Evolutionary conservation across 352 stramenopile genomes (phyloP).

Genomic region (Phytophthora sp.): DNA sequence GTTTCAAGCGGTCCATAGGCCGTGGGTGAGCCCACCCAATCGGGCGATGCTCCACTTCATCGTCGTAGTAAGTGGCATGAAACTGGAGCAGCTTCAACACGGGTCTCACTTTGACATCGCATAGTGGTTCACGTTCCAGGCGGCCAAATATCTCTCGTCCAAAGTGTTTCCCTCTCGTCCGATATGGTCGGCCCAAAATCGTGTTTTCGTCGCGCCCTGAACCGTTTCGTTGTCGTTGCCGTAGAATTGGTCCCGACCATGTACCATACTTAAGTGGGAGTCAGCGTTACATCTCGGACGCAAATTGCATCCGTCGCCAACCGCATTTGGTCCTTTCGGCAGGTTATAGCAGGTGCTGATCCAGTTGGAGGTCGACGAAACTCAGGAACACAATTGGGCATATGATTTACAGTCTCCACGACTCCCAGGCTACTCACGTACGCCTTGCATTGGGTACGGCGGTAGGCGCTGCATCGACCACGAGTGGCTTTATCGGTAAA

Average conservation of each 20-base stretch:
- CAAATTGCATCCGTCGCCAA: background rate
- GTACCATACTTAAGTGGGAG: background rate
- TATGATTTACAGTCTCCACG: background rate
- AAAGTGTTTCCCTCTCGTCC: background rate
- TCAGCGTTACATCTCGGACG: background rate
- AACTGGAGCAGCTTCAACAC: slow-evolving; percentile 15
- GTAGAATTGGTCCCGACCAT: background rate
- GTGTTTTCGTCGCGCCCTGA: background rate
- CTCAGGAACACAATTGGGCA: background rate
- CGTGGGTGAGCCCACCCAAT: slow-evolving; percentile 5
- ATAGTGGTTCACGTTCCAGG: slow-evolving; percentile 1
- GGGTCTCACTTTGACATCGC: background rate
- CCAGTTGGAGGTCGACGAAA: background rate
- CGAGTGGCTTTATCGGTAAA: background rate
- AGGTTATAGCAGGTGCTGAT: background rate
- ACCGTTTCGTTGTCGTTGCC: background rate
- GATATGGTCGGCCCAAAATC: slow-evolving; percentile 5
- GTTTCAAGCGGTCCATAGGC: slow-evolving; percentile 3
- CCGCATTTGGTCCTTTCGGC: background rate
- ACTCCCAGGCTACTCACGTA: background rate
- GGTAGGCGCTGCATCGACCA: background rate
- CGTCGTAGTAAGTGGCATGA: slow-evolving; percentile 16
- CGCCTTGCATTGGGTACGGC: background rate
- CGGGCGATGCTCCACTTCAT: slow-evolving; percentile 2
- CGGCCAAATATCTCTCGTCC: slow-evolving; percentile 4